Conservation (phyloP, 441 rosid species). For the Caryocar brasiliense region DNA sequence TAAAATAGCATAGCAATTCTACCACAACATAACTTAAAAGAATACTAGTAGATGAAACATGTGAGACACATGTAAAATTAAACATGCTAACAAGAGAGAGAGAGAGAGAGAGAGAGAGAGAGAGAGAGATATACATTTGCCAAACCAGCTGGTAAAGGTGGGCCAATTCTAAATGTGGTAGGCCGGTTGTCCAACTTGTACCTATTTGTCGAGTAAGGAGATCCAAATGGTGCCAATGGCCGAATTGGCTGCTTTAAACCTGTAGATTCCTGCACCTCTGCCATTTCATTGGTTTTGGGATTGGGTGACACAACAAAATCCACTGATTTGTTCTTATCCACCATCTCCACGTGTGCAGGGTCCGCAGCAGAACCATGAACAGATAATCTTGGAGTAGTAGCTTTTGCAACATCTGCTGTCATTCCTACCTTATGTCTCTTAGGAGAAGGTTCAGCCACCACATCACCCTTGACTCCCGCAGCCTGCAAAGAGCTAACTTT, state of each 20-base stretch:
- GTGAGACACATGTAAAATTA: background rate
- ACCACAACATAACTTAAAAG: too few relatives aligned
- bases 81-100: background rate
- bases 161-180: slow-evolving; percentile 54
- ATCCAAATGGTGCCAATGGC: slow-evolving; percentile 23
- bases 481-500: slow-evolving; percentile 43
- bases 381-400: slow-evolving; percentile 24
- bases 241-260: slow-evolving; percentile 35
- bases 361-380: slow-evolving; percentile 29
- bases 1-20: background rate
- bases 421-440: slow-evolving; percentile 55
- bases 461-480: slow-evolving; percentile 57
- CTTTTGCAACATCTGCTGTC: slow-evolving; percentile 29
- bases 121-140: slow-evolving; percentile 54
- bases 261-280: slow-evolving; percentile 30
- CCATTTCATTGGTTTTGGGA: slow-evolving; percentile 27
- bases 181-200: slow-evolving; percentile 87
- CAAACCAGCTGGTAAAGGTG: slow-evolving; percentile 74
- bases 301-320: slow-evolving; percentile 31
- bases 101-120: slow-evolving; percentile 4
- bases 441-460: slow-evolving; percentile 45
- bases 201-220: slow-evolving; percentile 41
- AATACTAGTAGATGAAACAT: too few relatives aligned
- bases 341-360: slow-evolving; percentile 26
- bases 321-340: slow-evolving; percentile 32